phyloP scores from a whole-genome alignment of 2,329 filamentous ascomycete species.

The Zasmidium angulare region DNA sequence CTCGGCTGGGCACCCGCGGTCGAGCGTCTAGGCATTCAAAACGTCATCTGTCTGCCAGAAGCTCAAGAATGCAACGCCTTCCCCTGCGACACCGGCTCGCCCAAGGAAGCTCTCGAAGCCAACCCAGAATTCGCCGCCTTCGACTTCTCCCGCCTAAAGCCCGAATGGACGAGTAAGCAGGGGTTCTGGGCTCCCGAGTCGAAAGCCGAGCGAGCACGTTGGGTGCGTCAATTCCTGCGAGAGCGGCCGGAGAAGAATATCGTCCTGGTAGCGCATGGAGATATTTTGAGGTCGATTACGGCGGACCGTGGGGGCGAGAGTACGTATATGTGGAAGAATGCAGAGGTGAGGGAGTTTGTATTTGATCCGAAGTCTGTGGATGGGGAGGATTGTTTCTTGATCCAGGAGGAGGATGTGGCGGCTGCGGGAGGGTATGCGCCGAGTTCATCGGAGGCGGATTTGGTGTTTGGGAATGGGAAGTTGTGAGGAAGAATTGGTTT shows the following conservation, averaged over 20 bases:
- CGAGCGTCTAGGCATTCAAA: slow-evolving; percentile 26
- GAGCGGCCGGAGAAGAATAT: slow-evolving; percentile 34
- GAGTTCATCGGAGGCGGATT: slow-evolving; percentile 30
- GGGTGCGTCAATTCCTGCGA: slow-evolving; percentile 32
- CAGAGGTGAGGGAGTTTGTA: slow-evolving; percentile 29
- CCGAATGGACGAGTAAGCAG: slow-evolving; percentile 34
- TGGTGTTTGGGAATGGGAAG: slow-evolving; percentile 15
- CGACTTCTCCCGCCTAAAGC: slow-evolving; percentile 27
- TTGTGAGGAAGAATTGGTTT: slow-evolving; percentile 2
- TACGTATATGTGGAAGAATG: slow-evolving; percentile 33
- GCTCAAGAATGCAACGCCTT: slow-evolving; percentile 36
- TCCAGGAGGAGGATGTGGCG: slow-evolving; percentile 28
- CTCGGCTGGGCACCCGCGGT: slow-evolving; percentile 31
- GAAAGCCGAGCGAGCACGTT: slow-evolving; percentile 28
- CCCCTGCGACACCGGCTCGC: slow-evolving; percentile 33
- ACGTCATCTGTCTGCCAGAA: slow-evolving; percentile 32
- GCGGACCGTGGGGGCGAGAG: slow-evolving; percentile 22
- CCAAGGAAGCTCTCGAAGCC: slow-evolving; percentile 23
- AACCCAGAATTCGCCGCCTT: slow-evolving; percentile 31
- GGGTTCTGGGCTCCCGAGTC: slow-evolving; percentile 29
- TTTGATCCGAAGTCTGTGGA: slow-evolving; percentile 29
- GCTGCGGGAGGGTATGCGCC: slow-evolving; percentile 35
- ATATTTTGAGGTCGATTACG: slow-evolving; percentile 33
- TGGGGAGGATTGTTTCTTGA: slow-evolving; percentile 30
- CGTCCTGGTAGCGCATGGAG: slow-evolving; percentile 36